A percentile compares a stretch with the other conserved stretches of the same genome.
Conservation (phyloP, 768 basidiomycete genomes). For the Auriscalpium orientale region DNA sequence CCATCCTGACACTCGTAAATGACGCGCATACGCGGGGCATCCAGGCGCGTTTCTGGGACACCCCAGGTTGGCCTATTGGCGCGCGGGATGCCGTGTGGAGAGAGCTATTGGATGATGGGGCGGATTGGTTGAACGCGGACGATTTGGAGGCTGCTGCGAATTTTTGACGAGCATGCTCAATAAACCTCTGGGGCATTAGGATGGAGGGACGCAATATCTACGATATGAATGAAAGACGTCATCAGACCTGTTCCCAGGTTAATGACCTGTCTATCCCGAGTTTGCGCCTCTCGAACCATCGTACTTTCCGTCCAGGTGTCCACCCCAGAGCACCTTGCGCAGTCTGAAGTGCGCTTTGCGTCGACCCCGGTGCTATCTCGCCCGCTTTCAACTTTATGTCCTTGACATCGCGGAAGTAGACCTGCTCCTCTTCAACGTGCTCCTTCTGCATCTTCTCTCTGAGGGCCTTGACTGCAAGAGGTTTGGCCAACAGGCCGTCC, state of each 20-base stretch:
- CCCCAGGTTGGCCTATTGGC: constrained; percentile 39
- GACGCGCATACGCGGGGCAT: constrained; percentile 39
- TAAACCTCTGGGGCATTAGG: neutral
- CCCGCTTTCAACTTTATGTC: constrained; percentile 15
- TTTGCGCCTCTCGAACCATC: constrained; percentile 16
- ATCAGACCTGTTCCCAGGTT: constrained; percentile 12
- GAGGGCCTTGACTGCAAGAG: constrained; percentile 10
- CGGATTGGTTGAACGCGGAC: constrained; percentile 47
- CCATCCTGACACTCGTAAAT: constrained; percentile 32
- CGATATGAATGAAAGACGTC: constrained; percentile 2
- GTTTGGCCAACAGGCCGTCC: constrained; percentile 16
- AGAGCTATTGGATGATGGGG: constrained; percentile 33
- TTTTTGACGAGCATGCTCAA: constrained; percentile 13
- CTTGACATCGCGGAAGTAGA: constrained; percentile 15
- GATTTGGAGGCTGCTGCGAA: constrained; percentile 36
- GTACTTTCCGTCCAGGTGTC: constrained; percentile 10
- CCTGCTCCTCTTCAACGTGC: constrained; percentile 6
- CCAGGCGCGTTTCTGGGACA: constrained; percentile 45
- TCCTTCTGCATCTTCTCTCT: constrained; percentile 5
- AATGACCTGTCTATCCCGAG: constrained; percentile 14
- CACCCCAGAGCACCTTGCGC: constrained; percentile 13
- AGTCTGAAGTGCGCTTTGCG: constrained; percentile 8
- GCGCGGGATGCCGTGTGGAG: constrained; percentile 39
- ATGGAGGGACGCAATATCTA: neutral
- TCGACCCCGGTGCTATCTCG: constrained; percentile 13